Evolutionary conservation across 805 yeast species (phyloP).

Genomic region (Candida lessepsii): DNA sequence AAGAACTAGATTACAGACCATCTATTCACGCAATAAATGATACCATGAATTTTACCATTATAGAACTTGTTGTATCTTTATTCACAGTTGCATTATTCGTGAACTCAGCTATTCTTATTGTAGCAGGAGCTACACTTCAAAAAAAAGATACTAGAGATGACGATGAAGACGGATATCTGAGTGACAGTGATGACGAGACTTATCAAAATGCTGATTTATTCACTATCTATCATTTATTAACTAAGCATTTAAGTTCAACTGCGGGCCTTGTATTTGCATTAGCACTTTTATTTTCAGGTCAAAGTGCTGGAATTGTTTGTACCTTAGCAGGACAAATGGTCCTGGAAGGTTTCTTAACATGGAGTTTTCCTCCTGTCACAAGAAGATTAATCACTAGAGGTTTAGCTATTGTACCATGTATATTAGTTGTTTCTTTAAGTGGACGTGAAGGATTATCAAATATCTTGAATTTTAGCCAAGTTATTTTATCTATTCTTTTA

Average conservation of each 20-base stretch:
- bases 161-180: conserved; percentile 17
- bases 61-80: conserved; percentile 40
- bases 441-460: conserved; percentile 82
- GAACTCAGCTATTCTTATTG: conserved; percentile 62
- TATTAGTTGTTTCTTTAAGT: conserved; percentile 64
- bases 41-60: conserved; percentile 39
- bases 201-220: conserved; percentile 65
- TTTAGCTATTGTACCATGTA: conserved; percentile 84
- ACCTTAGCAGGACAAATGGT: conserved; percentile 94
- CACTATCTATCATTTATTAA: conserved; percentile 72
- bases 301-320: conserved; percentile 92
- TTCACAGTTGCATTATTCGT: conserved; percentile 45
- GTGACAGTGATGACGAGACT: conserved; percentile 41
- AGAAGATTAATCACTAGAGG: conserved; percentile 77
- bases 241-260: conserved; percentile 69
- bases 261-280: conserved; percentile 89
- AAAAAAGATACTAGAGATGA: conserved; percentile 13
- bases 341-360: conserved; percentile 80
- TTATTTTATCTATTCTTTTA: conserved; percentile 71
- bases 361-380: conserved; percentile 80
- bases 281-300: conserved; percentile 88
- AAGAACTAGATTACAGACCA: conserved; percentile 31
- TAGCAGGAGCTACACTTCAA: conserved; percentile 83
- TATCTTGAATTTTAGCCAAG: conserved; percentile 79
- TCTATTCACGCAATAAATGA: conserved; percentile 42